Percentiles rank a stretch among this genome's conserved stretches.
Evolutionary conservation across 78 protist genomes (phyloP).

Genomic region (Dictyostelium brefeldianum): DNA sequence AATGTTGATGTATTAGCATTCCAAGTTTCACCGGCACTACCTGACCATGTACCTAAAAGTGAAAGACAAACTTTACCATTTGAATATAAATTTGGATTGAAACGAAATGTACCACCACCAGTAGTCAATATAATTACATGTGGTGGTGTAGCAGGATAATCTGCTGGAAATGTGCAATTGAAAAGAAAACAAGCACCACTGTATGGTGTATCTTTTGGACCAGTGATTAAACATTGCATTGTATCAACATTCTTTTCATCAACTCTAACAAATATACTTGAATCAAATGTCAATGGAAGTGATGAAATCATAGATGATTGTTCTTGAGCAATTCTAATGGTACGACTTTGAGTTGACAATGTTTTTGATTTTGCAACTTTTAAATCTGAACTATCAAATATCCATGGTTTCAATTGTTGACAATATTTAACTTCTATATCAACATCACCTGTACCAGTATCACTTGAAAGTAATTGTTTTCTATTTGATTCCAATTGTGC

Average conservation of each 20-base stretch:
- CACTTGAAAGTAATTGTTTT: not conserved
- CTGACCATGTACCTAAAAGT: constrained; percentile 92
- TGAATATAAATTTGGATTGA: constrained; percentile 92
- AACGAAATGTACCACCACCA: constrained; percentile 89
- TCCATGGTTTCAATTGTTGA: constrained; percentile 2
- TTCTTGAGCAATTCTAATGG: constrained; percentile 79
- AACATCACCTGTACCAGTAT: not conserved
- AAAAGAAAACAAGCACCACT: constrained; percentile 82
- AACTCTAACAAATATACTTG: constrained; percentile 73
- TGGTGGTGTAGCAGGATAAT: constrained; percentile 89
- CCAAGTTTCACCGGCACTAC: constrained; percentile 88
- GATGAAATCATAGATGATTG: constrained; percentile 61
- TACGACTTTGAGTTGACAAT: constrained; percentile 8
- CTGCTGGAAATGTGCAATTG: constrained; percentile 66
- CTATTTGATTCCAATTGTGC: constrained; percentile 15
- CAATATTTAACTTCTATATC: constrained; percentile 29
- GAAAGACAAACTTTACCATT: constrained; percentile 87
- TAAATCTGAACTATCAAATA: constrained; percentile 21
- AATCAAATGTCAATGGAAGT: constrained; percentile 53
- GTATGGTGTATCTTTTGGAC: constrained; percentile 84
- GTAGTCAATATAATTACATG: constrained; percentile 84
- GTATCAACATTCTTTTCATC: constrained; percentile 72
- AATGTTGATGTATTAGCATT: constrained; percentile 85
- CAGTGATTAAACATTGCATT: constrained; percentile 79
- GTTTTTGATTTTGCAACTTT: not conserved